Conservation (phyloP, 2,329 filamentous ascomycete genomes). For the Parascedosporium putredinis region DNA sequence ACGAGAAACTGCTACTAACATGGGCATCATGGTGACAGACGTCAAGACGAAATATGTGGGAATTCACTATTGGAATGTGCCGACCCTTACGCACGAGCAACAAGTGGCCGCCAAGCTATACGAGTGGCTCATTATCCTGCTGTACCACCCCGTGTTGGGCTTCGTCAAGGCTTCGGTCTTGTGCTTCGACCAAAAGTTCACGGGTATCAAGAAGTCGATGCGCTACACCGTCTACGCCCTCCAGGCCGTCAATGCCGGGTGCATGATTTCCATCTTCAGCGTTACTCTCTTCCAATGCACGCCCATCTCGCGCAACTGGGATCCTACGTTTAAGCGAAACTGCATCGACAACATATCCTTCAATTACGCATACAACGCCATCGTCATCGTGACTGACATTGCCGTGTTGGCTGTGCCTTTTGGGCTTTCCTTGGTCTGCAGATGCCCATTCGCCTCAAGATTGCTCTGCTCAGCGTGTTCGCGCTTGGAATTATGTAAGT, state of each 20-base stretch:
- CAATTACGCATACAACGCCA: slow-evolving; percentile 18
- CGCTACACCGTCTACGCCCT: slow-evolving; percentile 19
- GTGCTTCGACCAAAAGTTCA: slow-evolving; percentile 26
- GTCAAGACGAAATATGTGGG: slow-evolving; percentile 13
- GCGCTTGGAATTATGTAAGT: slow-evolving; percentile 19
- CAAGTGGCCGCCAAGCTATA: slow-evolving; percentile 12
- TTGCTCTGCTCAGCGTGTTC: slow-evolving; percentile 24
- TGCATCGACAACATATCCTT: slow-evolving; percentile 20
- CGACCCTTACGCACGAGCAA: slow-evolving; percentile 11
- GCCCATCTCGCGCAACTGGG: slow-evolving; percentile 20
- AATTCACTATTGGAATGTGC: slow-evolving; percentile 13
- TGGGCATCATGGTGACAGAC: slow-evolving; percentile 9
- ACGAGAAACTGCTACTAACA: no score
- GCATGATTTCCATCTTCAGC: slow-evolving; percentile 22
- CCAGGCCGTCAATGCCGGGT: slow-evolving; percentile 20
- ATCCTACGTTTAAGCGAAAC: slow-evolving; percentile 11
- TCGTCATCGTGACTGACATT: slow-evolving; percentile 25
- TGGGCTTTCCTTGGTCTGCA: slow-evolving; percentile 24
- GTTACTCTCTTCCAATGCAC: slow-evolving; percentile 25
- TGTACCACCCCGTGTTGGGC: slow-evolving; percentile 13
- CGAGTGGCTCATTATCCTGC: slow-evolving; percentile 14
- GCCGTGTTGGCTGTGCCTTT: slow-evolving; percentile 24
- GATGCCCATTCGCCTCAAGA: slow-evolving; percentile 21
- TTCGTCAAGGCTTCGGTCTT: slow-evolving; percentile 30
- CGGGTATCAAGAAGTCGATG: slow-evolving; percentile 22